Evolutionary conservation across 345 rosid genomes (phyloP), one percentile per base, ranked within the genome.

Genomic region (Stellera chamaejasme): DNA sequence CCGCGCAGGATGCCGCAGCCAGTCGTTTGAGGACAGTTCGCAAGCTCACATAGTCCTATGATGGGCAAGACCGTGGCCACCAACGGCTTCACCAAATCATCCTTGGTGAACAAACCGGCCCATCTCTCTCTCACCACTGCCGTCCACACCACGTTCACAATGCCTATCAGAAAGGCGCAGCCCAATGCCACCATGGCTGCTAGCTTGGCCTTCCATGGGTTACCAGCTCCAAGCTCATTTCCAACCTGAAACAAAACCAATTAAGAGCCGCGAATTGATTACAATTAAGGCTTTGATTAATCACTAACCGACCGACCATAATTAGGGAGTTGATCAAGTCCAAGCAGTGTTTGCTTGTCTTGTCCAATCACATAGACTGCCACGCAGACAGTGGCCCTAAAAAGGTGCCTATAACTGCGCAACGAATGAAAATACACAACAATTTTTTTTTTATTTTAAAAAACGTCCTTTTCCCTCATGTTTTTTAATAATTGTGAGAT

Each of bases 1-100:
- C 97, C 97, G 2, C 99, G 87, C 0, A 93, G 69, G 69, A 93
- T 72, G 58, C 99, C 99, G 11, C 99, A 93, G 10, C 99, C 99
- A 0, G 99, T 84, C 27, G 99, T 93, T 49, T 93, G 99, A 1
- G 99, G 99, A 55, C 96, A 93, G 66, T 93, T 93, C 5, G 87
- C 97, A 41, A 89, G 82, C 80, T 93, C 99, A 41, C 99, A 93
- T 5, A 93, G 72, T 27, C 99, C 99, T 7, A 87, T 70, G 11
- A 93, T 84, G 0, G 97, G 99, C 83, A 93, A 66, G 32, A 89
- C 97, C 1, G 91, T 80, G 23, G 84, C 86, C 5, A 93, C 99
- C 46, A 93, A 69, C 0, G 76, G 66, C 6, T 77, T 81, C 28
- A 93, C 87, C 27, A 70, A 77, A 11, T 66, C 66, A 42, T 87